A percentile compares a stretch with the other conserved stretches of the same genome.
These are phyloP conservation scores for Tubosaeta sp. DNA, from an alignment of 768 basidiomycete species.

Conservation along the genomic window DNA sequence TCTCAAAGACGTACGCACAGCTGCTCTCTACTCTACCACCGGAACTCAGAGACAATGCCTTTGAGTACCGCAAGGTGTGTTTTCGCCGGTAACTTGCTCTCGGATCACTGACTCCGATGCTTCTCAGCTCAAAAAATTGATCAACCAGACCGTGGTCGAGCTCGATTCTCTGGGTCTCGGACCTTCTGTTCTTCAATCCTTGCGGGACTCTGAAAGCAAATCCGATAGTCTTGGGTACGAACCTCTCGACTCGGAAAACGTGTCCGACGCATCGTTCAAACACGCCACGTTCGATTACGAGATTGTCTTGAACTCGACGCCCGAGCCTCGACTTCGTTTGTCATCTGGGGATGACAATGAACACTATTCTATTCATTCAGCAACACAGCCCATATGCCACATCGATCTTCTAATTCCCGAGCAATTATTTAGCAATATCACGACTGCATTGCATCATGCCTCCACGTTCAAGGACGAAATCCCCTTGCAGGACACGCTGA, in stretches of 20 bases:
- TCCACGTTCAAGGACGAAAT: not conserved
- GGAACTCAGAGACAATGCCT: conserved; percentile 71
- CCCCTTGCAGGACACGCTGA: not conserved
- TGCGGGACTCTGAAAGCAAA: conserved; percentile 27
- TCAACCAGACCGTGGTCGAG: conserved; percentile 77
- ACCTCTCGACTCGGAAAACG: not conserved
- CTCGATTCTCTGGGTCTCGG: conserved; percentile 64
- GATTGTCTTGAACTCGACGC: conserved; percentile 43
- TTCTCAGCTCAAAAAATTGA: conserved; percentile 82
- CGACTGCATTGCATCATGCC: conserved; percentile 3
- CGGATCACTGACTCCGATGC: not conserved
- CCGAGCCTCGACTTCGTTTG: conserved; percentile 57
- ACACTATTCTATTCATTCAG: too few relatives aligned
- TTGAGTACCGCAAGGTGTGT: conserved; percentile 76
- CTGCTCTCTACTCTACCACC: conserved; percentile 65
- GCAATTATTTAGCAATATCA: conserved; percentile 3
- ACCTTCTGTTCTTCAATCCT: conserved; percentile 44
- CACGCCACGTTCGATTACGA: conserved; percentile 49
- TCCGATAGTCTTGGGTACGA: not conserved
- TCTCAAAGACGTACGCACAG: conserved; percentile 64
- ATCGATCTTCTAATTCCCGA: conserved; percentile 14
- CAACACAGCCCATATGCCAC: conserved; percentile 6
- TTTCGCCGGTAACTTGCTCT: too few relatives aligned
- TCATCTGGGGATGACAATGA: conserved; percentile 30
- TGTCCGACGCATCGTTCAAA: not conserved